Conservation (phyloP, 73 alveolate genomes). For the Paramecium tetraurelia region DNA sequence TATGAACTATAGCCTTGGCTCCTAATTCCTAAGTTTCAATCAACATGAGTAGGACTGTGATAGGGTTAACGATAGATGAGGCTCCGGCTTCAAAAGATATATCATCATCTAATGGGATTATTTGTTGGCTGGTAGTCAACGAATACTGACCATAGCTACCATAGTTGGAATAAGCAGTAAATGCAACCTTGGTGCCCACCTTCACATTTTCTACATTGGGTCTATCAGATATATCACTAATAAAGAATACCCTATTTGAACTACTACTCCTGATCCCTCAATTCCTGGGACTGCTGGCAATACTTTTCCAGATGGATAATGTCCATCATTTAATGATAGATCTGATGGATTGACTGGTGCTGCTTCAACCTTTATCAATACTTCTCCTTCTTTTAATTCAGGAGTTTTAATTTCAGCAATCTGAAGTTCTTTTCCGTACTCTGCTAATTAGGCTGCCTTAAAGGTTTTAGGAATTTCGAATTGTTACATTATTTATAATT, state of each 20-base stretch:
- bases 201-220: not conserved
- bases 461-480: constrained; percentile 15
- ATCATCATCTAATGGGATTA: constrained; percentile 9
- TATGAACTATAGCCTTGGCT: constrained; percentile 65
- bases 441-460: constrained; percentile 40
- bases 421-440: not conserved
- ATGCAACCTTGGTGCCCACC: not conserved
- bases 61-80: constrained; percentile 42
- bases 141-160: not conserved
- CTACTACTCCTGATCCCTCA: constrained; percentile 69
- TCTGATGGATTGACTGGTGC: constrained; percentile 83
- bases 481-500: not conserved
- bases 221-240: not conserved
- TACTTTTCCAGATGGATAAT: constrained; percentile 35
- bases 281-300: constrained; percentile 74
- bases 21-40: not conserved
- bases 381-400: constrained; percentile 62
- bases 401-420: constrained; percentile 64
- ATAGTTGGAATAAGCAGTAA: not conserved
- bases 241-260: constrained; percentile 58
- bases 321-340: constrained; percentile 36
- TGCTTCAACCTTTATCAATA: constrained; percentile 69
- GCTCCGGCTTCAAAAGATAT: constrained; percentile 6
- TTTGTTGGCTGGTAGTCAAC: not conserved
- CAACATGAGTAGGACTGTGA: constrained; percentile 44